Evolutionary conservation across 106 monocot species (phyloP).

Genomic region (Allium cepa): DNA sequence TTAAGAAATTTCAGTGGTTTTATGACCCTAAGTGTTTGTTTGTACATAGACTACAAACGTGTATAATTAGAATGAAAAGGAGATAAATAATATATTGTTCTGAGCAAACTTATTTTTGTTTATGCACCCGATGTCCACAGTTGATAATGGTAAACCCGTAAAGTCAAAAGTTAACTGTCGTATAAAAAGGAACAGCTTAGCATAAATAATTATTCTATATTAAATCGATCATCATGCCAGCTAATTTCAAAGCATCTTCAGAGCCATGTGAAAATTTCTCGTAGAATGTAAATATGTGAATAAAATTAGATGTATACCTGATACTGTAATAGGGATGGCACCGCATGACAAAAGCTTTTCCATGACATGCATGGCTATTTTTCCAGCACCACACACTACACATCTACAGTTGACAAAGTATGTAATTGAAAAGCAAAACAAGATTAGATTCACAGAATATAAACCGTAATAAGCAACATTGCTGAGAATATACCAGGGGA

Average conservation of each 20-base stretch:
- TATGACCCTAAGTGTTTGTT: too few relatives aligned
- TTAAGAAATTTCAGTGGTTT: too few relatives aligned
- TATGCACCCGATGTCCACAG: background rate
- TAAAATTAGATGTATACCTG: conserved; percentile 35
- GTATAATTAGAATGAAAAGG: too few relatives aligned
- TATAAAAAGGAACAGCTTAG: background rate
- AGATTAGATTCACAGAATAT: too few relatives aligned
- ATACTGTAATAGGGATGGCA: conserved; percentile 83
- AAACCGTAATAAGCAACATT: too few relatives aligned
- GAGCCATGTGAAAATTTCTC: conserved; percentile 3
- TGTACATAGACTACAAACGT: too few relatives aligned
- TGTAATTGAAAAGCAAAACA: too few relatives aligned
- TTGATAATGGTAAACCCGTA: background rate
- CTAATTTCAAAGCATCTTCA: background rate
- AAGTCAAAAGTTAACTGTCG: background rate
- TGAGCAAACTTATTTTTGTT: too few relatives aligned
- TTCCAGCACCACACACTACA: conserved; percentile 91
- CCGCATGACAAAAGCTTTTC: conserved; percentile 94
- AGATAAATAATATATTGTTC: too few relatives aligned
- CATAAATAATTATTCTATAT: background rate
- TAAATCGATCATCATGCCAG: background rate
- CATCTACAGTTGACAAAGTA: conserved; percentile 37
- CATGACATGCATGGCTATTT: conserved; percentile 96
- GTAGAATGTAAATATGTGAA: background rate
- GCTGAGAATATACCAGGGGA: too few relatives aligned